Conservation (phyloP, 2,329 filamentous ascomycete species). For the Aspergillus proliferans region DNA sequence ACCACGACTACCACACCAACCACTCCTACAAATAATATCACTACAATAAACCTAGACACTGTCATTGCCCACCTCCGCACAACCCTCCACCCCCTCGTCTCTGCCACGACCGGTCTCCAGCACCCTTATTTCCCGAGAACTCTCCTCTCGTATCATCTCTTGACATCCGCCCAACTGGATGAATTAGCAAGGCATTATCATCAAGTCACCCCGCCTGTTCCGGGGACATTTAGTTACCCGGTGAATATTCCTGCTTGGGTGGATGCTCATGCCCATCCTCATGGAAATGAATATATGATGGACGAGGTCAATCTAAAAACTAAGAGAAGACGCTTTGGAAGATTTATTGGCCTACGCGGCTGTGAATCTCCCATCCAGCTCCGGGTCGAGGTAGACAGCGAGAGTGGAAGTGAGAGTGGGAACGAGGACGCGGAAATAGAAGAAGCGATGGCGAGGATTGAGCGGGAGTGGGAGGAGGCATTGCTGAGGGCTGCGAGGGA, state of each 20-base stretch:
- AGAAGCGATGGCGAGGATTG: conserved; percentile 17
- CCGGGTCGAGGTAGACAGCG: background rate
- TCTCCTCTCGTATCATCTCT: conserved; percentile 35
- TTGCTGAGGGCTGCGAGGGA: conserved; percentile 21
- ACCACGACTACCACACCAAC: background rate
- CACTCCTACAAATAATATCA: background rate
- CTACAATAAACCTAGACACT: background rate
- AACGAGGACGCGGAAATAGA: conserved; percentile 5
- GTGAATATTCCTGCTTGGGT: conserved; percentile 25
- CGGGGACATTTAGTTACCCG: conserved; percentile 31
- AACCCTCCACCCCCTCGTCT: conserved; percentile 31
- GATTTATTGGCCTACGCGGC: conserved; percentile 38
- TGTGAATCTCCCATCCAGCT: conserved; percentile 24
- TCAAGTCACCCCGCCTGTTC: conserved; percentile 32
- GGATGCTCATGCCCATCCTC: conserved; percentile 11
- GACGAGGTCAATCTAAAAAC: conserved; percentile 24
- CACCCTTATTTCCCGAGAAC: conserved; percentile 35
- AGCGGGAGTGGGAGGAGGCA: conserved; percentile 25
- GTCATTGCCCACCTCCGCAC: conserved; percentile 19
- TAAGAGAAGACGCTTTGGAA: conserved; percentile 36
- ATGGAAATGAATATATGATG: background rate
- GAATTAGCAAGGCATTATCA: conserved; percentile 38
- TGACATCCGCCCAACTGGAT: conserved; percentile 37
- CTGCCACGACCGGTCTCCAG: conserved; percentile 26
- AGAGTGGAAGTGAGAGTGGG: background rate